These are phyloP conservation scores for Neurospora sp. DNA, from an alignment of 495 filamentous ascomycete genomes.

Conservation along the genomic window DNA sequence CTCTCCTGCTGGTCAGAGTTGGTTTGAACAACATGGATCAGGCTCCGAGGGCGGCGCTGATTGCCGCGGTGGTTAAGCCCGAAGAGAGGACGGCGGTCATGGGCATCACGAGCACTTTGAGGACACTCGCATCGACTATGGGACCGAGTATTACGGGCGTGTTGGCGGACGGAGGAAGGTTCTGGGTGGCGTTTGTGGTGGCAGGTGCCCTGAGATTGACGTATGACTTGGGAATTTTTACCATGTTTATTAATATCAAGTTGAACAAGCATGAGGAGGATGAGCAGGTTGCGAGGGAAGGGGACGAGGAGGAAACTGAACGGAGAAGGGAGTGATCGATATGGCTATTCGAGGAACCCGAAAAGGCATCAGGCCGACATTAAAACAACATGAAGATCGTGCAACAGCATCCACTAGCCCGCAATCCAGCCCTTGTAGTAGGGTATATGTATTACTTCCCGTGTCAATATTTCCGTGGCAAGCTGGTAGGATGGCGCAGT, in stretches of 20 bases:
- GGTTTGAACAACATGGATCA: constrained; percentile 61
- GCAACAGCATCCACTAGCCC: not conserved
- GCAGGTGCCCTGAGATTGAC: constrained; percentile 58
- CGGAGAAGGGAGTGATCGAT: not conserved
- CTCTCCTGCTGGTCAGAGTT: constrained; percentile 57
- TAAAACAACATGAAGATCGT: not conserved
- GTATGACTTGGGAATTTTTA: constrained; percentile 66
- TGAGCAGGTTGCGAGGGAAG: not conserved
- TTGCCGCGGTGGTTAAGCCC: constrained; percentile 61
- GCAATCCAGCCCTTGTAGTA: not conserved
- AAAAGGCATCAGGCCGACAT: not conserved
- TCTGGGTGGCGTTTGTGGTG: constrained; percentile 66
- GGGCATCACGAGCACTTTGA: constrained; percentile 61
- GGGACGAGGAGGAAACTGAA: not conserved
- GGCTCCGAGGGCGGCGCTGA: constrained; percentile 70
- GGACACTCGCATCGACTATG: constrained; percentile 51
- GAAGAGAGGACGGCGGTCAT: constrained; percentile 75
- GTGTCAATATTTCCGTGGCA: not conserved
- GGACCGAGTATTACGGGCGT: constrained; percentile 68
- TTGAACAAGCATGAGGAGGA: constrained; percentile 29
- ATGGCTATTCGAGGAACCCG: not conserved
- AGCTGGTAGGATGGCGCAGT: no score
- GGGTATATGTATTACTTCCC: not conserved
- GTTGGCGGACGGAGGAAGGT: constrained; percentile 49
- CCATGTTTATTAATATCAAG: constrained; percentile 51